Conservation (phyloP, 2,329 filamentous ascomycete genomes). For the Phaeosphaeriaceae sp. region DNA sequence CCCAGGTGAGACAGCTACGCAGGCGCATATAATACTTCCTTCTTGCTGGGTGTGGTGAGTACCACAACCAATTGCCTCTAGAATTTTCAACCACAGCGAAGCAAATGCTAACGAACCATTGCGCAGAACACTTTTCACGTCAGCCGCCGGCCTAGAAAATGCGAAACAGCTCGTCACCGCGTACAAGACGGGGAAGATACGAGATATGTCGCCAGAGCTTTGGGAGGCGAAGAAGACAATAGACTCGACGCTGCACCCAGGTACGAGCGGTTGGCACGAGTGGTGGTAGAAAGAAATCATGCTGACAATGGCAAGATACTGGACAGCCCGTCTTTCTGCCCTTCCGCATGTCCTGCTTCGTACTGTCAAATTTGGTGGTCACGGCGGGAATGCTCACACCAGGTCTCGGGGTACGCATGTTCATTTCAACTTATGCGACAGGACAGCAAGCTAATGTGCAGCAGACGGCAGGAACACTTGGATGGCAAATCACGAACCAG, state of each 20-base stretch:
- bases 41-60: conserved; percentile 46
- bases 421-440: not conserved
- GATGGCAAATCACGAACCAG: conserved; percentile 96
- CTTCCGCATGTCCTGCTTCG: conserved; percentile 97
- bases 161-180: conserved; percentile 81
- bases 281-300: not conserved
- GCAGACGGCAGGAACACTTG: conserved; percentile 82
- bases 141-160: conserved; percentile 77
- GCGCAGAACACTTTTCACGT: conserved; percentile 82
- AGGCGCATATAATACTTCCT: conserved; percentile 14
- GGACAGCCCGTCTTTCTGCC: conserved; percentile 90
- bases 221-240: conserved; percentile 98
- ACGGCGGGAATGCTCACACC: conserved; percentile 98
- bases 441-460: conserved; percentile 24
- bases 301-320: conserved; percentile 69
- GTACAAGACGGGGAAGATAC: conserved; percentile 85
- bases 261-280: conserved; percentile 57
- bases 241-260: conserved; percentile 93
- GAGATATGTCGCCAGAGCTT: conserved; percentile 84
- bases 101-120: conserved; percentile 21
- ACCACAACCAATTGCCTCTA: conserved; percentile 37
- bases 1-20: conserved; percentile 75
- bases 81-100: not conserved
- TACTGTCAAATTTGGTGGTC: conserved; percentile 90
- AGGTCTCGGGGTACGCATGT: conserved; percentile 69